Conservation (phyloP, 2,329 filamentous ascomycete species). For the Colletotrichum sp. region DNA sequence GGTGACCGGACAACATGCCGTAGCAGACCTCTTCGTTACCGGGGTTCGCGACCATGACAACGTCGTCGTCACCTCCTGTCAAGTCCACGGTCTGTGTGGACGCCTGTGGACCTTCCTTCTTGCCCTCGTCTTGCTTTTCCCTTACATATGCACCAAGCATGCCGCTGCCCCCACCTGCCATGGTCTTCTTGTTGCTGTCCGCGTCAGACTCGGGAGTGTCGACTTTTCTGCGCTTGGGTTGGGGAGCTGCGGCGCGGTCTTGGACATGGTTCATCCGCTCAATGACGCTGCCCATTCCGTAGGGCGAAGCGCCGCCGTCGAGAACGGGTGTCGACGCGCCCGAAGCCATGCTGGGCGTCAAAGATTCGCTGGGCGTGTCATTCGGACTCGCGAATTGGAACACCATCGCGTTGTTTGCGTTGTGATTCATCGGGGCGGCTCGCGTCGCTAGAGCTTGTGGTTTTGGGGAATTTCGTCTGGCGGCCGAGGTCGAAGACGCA, state of each 20-base stretch:
- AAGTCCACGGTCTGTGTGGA: slow-evolving; percentile 59
- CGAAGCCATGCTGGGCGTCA: slow-evolving; percentile 36
- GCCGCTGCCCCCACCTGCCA: slow-evolving; percentile 49
- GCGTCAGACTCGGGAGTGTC: slow-evolving; percentile 46
- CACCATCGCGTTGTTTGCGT: slow-evolving; percentile 36
- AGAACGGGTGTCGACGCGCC: slow-evolving; percentile 35
- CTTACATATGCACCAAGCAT: slow-evolving; percentile 71
- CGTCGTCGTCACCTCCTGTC: slow-evolving; percentile 65
- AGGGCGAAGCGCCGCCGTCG: slow-evolving; percentile 20
- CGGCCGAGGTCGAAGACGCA: not conserved
- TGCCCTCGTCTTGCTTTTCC: slow-evolving; percentile 56
- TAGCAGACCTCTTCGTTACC: slow-evolving; percentile 79
- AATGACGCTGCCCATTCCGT: slow-evolving; percentile 66
- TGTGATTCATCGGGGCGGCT: not conserved
- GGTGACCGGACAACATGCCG: slow-evolving; percentile 73
- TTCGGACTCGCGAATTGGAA: slow-evolving; percentile 48
- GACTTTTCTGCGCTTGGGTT: slow-evolving; percentile 70
- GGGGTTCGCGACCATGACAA: slow-evolving; percentile 62
- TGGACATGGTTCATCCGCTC: slow-evolving; percentile 79
- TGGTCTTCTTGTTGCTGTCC: slow-evolving; percentile 41
- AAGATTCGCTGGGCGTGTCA: slow-evolving; percentile 29
- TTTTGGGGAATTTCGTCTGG: slow-evolving; percentile 11
- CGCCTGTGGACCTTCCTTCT: slow-evolving; percentile 27
- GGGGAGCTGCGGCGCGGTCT: slow-evolving; percentile 61
- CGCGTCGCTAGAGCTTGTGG: slow-evolving; percentile 12